Evolutionary conservation across 371 early-diverging fungal genomes (phyloP).

Genomic region (Synchytrium microbalum): DNA sequence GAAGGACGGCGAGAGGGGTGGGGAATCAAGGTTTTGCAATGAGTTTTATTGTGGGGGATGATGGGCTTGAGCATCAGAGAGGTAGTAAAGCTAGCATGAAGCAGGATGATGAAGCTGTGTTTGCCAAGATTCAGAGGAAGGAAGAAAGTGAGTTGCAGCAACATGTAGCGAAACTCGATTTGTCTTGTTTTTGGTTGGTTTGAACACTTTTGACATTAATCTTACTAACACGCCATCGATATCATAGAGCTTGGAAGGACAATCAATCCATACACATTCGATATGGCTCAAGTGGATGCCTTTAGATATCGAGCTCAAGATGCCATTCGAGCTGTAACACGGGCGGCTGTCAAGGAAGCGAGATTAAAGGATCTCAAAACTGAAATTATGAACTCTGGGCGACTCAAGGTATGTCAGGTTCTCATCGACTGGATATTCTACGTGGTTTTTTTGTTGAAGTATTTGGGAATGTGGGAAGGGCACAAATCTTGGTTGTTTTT

Average conservation of each 20-base stretch:
- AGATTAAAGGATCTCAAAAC: constrained; percentile 84
- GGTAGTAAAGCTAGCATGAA: not conserved
- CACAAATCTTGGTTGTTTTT: too few relatives aligned
- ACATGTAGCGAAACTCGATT: constrained; percentile 18
- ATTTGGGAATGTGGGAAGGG: not conserved
- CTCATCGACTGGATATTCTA: constrained; percentile 1
- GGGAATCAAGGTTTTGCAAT: constrained; percentile 83
- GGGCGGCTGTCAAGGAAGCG: constrained; percentile 73
- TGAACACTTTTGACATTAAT: not conserved
- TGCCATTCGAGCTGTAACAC: constrained; percentile 75
- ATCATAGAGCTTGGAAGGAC: constrained; percentile 39
- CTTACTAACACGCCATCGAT: constrained; percentile 1
- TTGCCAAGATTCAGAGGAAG: constrained; percentile 15
- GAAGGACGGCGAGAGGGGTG: constrained; percentile 90
- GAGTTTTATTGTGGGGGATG: constrained; percentile 67
- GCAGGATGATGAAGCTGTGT: constrained; percentile 9
- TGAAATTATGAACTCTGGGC: constrained; percentile 89
- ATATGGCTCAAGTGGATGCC: constrained; percentile 80
- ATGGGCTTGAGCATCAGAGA: constrained; percentile 11
- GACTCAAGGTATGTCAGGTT: constrained; percentile 55
- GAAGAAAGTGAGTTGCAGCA: constrained; percentile 14
- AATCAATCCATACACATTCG: constrained; percentile 73
- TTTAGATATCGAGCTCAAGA: constrained; percentile 87
- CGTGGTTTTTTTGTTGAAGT: not conserved
- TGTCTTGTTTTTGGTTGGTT: constrained; percentile 11